Conservation (phyloP, 208 protist species). For the Leishmania aethiopica region DNA sequence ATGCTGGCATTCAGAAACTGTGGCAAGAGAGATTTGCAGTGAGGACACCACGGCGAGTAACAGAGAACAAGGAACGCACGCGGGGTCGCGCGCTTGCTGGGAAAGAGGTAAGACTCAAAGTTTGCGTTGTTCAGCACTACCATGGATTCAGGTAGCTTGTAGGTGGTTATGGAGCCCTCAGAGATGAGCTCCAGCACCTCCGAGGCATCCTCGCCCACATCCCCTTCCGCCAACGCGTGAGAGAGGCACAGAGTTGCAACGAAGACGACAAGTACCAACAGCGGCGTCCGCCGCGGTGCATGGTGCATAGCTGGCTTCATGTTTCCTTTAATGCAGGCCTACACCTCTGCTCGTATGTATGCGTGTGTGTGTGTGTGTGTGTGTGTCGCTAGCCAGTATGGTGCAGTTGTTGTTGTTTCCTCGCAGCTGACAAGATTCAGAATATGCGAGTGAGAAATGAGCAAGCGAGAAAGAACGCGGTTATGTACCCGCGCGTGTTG, state of each 20-base stretch:
- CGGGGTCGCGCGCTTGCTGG: constrained; percentile 19
- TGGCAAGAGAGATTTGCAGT: constrained; percentile 78
- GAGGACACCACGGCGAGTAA: constrained; percentile 84
- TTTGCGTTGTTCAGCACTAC: constrained; percentile 43
- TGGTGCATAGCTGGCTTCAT: neutral
- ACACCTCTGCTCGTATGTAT: neutral
- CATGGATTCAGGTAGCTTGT: constrained; percentile 44
- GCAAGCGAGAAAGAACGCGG: neutral
- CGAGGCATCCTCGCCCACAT: constrained; percentile 17
- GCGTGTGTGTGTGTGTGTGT: neutral
- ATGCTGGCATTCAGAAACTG: constrained; percentile 72
- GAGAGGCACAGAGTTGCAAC: constrained; percentile 4
- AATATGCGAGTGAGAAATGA: neutral
- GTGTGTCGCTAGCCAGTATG: neutral
- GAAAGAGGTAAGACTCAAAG: constrained; percentile 76
- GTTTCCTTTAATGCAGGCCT: neutral
- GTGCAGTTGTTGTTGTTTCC: neutral
- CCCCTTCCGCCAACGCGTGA: constrained; percentile 12
- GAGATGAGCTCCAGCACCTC: constrained; percentile 30
- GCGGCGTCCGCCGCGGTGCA: neutral
- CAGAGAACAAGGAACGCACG: constrained; percentile 79
- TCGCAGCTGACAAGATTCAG: neutral
- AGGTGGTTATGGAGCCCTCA: constrained; percentile 23
- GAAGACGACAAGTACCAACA: constrained; percentile 9
- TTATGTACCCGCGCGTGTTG: neutral